Evolutionary conservation across 352 stramenopile species (phyloP).

Genomic region (Aphanomyces invadans): DNA sequence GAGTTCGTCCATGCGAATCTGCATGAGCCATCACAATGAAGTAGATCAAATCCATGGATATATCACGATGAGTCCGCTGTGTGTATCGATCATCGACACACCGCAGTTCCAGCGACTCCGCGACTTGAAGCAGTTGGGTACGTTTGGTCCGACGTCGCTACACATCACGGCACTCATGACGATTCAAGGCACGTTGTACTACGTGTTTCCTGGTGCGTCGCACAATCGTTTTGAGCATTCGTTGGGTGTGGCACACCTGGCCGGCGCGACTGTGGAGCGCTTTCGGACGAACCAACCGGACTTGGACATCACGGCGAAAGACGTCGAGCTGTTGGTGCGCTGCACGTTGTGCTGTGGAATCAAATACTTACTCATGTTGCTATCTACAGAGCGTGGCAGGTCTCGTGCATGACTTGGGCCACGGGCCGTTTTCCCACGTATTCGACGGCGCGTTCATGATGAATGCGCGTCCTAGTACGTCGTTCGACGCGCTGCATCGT

Average conservation of each 20-base stretch:
- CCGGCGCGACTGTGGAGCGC: slow-evolving; percentile 73
- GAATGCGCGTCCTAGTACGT: slow-evolving; percentile 33
- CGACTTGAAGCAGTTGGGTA: slow-evolving; percentile 91
- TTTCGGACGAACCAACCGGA: slow-evolving; percentile 83
- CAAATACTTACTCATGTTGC: slow-evolving; percentile 29
- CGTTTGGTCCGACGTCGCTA: slow-evolving; percentile 10
- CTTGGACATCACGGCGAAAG: slow-evolving; percentile 83
- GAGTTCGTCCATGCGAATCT: background rate
- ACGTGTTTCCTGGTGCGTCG: slow-evolving; percentile 78
- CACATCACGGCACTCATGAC: too few relatives aligned
- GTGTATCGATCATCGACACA: slow-evolving; percentile 85
- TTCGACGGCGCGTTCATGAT: slow-evolving; percentile 91
- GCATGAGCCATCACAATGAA: background rate
- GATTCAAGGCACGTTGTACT: slow-evolving; percentile 65
- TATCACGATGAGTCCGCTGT: slow-evolving; percentile 68
- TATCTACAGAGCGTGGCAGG: slow-evolving; percentile 53
- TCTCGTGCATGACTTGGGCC: slow-evolving; percentile 83
- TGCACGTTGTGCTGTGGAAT: slow-evolving; percentile 7
- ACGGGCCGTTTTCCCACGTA: slow-evolving; percentile 94
- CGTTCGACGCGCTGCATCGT: too few relatives aligned
- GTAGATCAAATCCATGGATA: slow-evolving; percentile 78
- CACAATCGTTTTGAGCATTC: slow-evolving; percentile 96
- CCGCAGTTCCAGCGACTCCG: slow-evolving; percentile 92
- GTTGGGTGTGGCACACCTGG: slow-evolving; percentile 92
- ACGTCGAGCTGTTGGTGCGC: slow-evolving; percentile 54